Base-by-base conservation (phyloP, 352 stramenopile species). In the Pythium phragmitis region DNA sequence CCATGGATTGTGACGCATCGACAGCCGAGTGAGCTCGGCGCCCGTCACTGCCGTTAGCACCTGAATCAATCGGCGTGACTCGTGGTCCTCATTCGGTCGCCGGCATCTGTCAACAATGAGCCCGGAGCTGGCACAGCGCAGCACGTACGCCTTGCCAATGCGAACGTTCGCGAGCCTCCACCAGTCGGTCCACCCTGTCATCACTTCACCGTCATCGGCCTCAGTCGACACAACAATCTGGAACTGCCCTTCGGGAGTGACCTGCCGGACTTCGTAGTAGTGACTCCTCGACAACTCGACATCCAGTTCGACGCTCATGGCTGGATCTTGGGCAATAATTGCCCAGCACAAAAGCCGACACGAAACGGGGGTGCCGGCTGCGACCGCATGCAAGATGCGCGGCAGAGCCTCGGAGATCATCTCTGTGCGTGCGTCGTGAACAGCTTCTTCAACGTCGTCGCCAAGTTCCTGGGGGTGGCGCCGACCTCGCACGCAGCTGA, bases 91-190 rank as follows among this genome's bases (percentile, higher is more conserved):
- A n/a, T 23, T 8, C 2, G 1, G 8, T 1, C 33, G 50, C 19
- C 21, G 19, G 34, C 50, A 57, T 2, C n/a, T 17, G 9, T 57
- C 50, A n/a, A 33, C 19, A n/a, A 57, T 57, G 9, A 57, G n/a
- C 8, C 50, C 50, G 1, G 30, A 46, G 28, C 7, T 8, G 6
- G 17, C 17, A 0, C 21, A 23, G 8, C 33, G 34, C 2, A 43
- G 17, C 3, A 57, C 34, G 3, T 7, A 33, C n/a, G 12, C 33
- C 4, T 19, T 30, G n/a, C 30, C 33, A 17, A 46, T 46, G 7
- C 30, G 36, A 5, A 57, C 11, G 16, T 57, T 45, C 16, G 50
- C 50, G 33, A 57, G 17, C 1, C 6, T 12, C 9, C 37, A 33
- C 17, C 11, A 16, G 13, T 57, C 33, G 5, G 34, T 8, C 17